Base-by-base conservation (phyloP, 176 grass and related monocot genomes). In the Triticum urartu region DNA sequence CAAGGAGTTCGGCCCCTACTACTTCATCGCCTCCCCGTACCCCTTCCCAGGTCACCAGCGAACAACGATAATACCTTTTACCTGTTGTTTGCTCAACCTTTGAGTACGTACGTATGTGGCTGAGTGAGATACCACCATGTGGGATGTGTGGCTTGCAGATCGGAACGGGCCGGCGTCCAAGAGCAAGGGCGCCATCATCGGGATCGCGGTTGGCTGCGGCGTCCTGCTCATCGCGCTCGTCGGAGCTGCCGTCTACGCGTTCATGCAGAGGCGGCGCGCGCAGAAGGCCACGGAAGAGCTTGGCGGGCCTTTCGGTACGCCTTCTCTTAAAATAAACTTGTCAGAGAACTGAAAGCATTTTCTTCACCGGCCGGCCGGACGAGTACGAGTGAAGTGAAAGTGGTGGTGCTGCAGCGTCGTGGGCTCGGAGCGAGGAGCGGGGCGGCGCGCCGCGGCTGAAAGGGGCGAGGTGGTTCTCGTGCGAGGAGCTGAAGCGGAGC, bases 381-480 rank as follows among this genome's bases (percentile, higher is more conserved):
- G 21, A 82, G 62, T 54, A 33, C 28, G 21, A 82, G 62, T 54
- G 70, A 69, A 6, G 9, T n/a, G 45, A n/a, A 17, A 56, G 32
- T 35, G 64, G 14, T 70, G 72, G 15, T 50, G 52, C 6, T 59
- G 56, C 90, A 98, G 93, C 92, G 78, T 92, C 90, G 63, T 98
- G 97, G 97, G 48, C 82, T 54, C 76, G 82, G 60, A 89, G 75
- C 26, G 94, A 92, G 30, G 97, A 95, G 34, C 73, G 77, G n/a
- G 88, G 88, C 4, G 92, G 90, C 12, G 89, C 89, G 48, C 97
- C 97, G 72, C 90, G 93, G 68, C 86, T 95, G 67, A 95, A 95
- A 81, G 97, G 97, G 63, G 97, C 94, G 83, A 86, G 94, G 85
- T 98, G 91, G 93, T 98, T 98, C 86, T 94, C 97, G 0, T 91